phyloP scores from a whole-genome alignment of 2,329 filamentous ascomycete species.

The Penicillium digitatum region DNA sequence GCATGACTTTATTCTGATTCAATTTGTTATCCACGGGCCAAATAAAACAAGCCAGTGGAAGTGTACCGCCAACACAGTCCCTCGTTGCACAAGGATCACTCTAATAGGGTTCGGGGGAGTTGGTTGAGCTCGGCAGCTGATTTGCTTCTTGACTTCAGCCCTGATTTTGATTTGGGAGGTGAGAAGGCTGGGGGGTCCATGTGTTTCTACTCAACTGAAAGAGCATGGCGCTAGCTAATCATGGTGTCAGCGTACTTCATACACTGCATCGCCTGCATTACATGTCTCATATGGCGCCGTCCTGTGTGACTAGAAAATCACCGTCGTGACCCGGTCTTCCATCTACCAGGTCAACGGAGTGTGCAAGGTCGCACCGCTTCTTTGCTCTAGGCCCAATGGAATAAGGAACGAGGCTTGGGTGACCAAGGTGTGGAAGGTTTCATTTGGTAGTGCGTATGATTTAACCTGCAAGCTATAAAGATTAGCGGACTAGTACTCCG shows the following conservation, averaged over 20 bases:
- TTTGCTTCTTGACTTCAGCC: conserved; percentile 7
- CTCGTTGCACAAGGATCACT: conserved; percentile 17
- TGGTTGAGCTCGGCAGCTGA: conserved; percentile 25
- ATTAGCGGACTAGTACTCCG: neutral
- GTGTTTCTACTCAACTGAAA: conserved; percentile 5
- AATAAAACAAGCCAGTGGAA: conserved; percentile 18
- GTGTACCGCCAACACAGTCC: conserved; percentile 35
- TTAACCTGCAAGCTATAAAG: neutral
- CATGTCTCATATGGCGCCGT: conserved; percentile 29
- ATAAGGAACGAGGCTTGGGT: neutral
- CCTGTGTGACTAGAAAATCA: conserved; percentile 15
- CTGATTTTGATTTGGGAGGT: neutral
- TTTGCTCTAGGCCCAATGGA: neutral
- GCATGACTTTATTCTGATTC: neutral
- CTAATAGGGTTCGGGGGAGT: conserved; percentile 24
- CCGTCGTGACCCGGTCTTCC: conserved; percentile 14
- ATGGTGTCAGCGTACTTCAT: conserved; percentile 6
- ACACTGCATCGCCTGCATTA: conserved; percentile 20
- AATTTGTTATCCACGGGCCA: conserved; percentile 15
- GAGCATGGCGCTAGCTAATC: conserved; percentile 3
- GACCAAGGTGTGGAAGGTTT: neutral
- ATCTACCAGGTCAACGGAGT: conserved; percentile 19
- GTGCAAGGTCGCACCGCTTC: conserved; percentile 15
- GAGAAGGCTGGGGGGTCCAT: conserved; percentile 1
- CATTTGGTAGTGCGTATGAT: neutral